These are phyloP conservation scores for Nicotiana obtusifolia DNA, from an alignment of 257 asterid genomes.

Conservation along the genomic window DNA sequence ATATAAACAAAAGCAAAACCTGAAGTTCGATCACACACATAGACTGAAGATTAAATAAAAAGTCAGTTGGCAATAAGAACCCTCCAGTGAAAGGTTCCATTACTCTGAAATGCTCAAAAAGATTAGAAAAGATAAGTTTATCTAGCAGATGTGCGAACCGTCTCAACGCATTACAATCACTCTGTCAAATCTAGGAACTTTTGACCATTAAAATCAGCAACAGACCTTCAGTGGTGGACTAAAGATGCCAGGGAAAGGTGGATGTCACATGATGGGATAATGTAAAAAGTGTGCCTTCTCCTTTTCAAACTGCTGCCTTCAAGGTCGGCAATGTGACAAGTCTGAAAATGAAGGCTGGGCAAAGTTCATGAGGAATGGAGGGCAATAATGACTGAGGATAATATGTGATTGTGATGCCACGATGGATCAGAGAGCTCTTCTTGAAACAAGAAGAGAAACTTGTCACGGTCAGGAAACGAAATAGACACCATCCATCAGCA, in stretches of 20 bases:
- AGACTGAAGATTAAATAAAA: not conserved
- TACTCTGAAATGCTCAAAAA: not conserved
- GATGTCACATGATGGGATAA: conserved; percentile 50
- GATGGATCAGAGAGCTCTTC: conserved; percentile 56
- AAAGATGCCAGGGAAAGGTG: conserved; percentile 56
- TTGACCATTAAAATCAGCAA: conserved; percentile 44
- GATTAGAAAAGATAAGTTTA: conserved; percentile 1
- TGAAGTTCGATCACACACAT: not conserved
- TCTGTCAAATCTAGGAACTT: conserved; percentile 37
- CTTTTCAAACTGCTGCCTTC: conserved; percentile 51
- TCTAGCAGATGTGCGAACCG: conserved; percentile 25
- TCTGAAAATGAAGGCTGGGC: conserved; percentile 53
- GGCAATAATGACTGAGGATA: conserved; percentile 47
- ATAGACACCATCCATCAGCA: conserved; percentile 59
- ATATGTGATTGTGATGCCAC: conserved; percentile 57
- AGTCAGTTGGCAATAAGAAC: conserved; percentile 7
- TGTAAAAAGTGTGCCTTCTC: conserved; percentile 47
- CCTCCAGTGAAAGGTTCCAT: conserved; percentile 12
- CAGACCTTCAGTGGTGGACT: conserved; percentile 62
- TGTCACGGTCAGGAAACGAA: conserved; percentile 54
- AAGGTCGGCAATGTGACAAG: conserved; percentile 46
- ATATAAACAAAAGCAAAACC: conserved; percentile 66
- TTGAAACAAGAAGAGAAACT: conserved; percentile 46
- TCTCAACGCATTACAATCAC: conserved; percentile 33
- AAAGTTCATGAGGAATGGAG: conserved; percentile 48